Conservation (phyloP, 331 rosid genomes). For the Stylosanthes scabra region DNA sequence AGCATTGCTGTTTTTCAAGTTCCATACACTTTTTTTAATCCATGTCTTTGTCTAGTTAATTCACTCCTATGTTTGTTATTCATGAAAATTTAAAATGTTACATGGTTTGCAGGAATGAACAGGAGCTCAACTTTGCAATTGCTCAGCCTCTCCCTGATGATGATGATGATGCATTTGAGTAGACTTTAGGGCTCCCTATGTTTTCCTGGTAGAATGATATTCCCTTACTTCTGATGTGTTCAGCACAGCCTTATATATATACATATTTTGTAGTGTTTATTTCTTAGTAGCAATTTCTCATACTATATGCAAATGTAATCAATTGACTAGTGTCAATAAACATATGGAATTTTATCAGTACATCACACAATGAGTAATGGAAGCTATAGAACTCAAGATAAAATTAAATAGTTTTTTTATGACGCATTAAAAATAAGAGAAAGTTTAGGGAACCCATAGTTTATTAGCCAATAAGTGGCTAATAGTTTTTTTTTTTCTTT, state of each 20-base stretch:
- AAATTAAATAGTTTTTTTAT: neutral
- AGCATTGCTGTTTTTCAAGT: conserved; percentile 3
- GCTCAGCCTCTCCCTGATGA: conserved; percentile 76
- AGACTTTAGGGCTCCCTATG: conserved; percentile 1
- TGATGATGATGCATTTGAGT: conserved; percentile 61
- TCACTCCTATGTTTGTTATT: conserved; percentile 1
- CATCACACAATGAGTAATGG: neutral
- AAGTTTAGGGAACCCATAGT: too few relatives aligned
- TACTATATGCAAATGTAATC: neutral
- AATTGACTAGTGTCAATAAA: neutral
- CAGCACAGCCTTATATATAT: conserved; percentile 6
- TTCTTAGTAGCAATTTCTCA: neutral
- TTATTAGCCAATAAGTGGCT: too few relatives aligned
- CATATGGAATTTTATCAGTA: neutral
- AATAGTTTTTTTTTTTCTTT: too few relatives aligned
- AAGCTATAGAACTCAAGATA: conserved; percentile 5
- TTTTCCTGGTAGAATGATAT: neutral
- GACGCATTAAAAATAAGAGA: too few relatives aligned
- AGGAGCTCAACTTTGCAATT: conserved; percentile 52
- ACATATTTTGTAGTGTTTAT: neutral
- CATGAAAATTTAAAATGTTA: neutral
- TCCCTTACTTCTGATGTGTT: conserved; percentile 8
- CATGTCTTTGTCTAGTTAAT: neutral
- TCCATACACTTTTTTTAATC: neutral
- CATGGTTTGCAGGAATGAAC: conserved; percentile 56